Base-by-base conservation (phyloP, 345 rosid species). In the Sonneratia caseolaris region DNA sequence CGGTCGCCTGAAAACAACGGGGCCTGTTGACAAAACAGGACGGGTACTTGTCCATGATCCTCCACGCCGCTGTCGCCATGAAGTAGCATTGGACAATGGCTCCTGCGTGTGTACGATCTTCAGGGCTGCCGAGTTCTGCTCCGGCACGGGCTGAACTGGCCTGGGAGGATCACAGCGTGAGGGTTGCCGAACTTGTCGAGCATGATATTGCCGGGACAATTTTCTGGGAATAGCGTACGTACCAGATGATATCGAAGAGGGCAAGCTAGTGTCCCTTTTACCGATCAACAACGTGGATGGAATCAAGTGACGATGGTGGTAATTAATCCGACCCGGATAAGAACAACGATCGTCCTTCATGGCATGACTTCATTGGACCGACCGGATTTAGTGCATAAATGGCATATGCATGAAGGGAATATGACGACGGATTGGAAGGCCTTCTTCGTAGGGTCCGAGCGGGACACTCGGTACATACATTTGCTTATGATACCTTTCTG, bases 31-130 rank as follows among this genome's bases (percentile, higher is more conserved):
- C 64, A 12, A 64, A 51, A 37, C 18, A 76, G 37, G 79, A 43
- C 0, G 89, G 89, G 72, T 82, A 76, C 74, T 77, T 85, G 70
- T 83, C 83, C 71, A 85, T 37, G 72, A 83, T 85, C 61, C 48
- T 76, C 21, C 21, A 64, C 1, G 85, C 85, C 35, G 83, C 86
- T 5, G 70, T 57, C 51, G 86, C 83, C 83, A 80, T 82, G 78
- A 80, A 82, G 73, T 82, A 82, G 64, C 51, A 42, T 56, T 83
- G 84, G 0, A 75, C 78, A 10, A 7, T 0, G 0, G 84, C 88
- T 42, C 88, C 87, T 0, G 73, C 74, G 18, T 77, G 87, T 49
- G 32, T 27, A 85, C 83, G 22, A 85, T 81, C 77, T 70, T 76
- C 57, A 81, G 47, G 51, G 70, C 82, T 1, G 81, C 59, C 1